Evolutionary conservation across 352 stramenopile species (phyloP).

Genomic region (Pythium myriotylum): DNA sequence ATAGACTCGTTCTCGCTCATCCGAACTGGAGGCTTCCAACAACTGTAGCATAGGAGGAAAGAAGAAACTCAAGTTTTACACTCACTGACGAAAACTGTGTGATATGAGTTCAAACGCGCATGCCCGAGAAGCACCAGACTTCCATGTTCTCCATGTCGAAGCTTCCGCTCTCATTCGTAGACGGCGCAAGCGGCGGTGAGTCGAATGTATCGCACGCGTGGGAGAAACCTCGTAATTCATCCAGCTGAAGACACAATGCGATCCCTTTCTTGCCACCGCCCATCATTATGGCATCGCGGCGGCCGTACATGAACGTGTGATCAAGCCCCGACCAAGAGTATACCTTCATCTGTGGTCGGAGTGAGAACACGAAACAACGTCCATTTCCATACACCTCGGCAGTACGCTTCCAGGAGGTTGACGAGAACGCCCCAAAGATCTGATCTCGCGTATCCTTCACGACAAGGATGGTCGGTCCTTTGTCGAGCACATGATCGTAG

Average conservation of each 20-base stretch:
- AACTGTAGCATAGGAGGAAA: background rate
- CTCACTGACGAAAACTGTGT: no score
- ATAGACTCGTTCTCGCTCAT: background rate
- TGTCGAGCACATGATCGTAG: conserved; percentile 55
- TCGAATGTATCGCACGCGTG: conserved; percentile 67
- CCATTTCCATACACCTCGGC: conserved; percentile 72
- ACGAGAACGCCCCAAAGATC: conserved; percentile 77
- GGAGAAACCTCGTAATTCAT: conserved; percentile 73
- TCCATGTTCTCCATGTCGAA: conserved; percentile 72
- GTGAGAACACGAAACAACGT: conserved; percentile 71
- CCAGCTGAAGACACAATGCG: conserved; percentile 67
- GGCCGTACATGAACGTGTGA: conserved; percentile 73
- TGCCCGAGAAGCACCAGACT: conserved; percentile 73
- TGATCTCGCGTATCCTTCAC: conserved; percentile 71
- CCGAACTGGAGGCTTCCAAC: conserved; percentile 17
- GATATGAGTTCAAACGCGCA: conserved; percentile 35
- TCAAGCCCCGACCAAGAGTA: conserved; percentile 68
- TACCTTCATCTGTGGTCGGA: conserved; percentile 57
- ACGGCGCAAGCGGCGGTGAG: conserved; percentile 41
- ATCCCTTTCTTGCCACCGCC: conserved; percentile 71
- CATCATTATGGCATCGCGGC: conserved; percentile 57
- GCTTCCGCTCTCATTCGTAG: conserved; percentile 23
- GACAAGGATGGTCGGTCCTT: conserved; percentile 66
- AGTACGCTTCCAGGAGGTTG: conserved; percentile 61
- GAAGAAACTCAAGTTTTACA: background rate